phyloP scores from a whole-genome alignment of 352 stramenopile species.

The Phytopythium litorale region DNA sequence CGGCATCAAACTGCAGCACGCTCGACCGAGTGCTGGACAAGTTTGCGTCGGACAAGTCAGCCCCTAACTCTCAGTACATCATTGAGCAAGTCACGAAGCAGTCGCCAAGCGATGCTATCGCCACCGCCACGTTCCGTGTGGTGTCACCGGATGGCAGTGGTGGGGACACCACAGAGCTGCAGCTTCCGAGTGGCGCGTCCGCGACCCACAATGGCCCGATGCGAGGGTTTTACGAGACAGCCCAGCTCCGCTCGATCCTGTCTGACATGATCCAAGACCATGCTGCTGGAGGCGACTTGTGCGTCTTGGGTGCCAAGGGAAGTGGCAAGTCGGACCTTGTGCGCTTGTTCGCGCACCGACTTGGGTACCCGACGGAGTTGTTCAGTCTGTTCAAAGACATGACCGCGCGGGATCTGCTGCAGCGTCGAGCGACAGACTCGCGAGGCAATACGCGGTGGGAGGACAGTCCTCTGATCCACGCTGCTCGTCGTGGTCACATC shows the following conservation, averaged over 20 bases:
- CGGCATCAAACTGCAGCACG: conserved; percentile 38
- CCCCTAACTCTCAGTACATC: conserved; percentile 13
- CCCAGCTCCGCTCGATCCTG: conserved; percentile 41
- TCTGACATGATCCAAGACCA: conserved; percentile 81
- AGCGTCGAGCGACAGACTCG: conserved; percentile 84
- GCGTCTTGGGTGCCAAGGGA: conserved; percentile 76
- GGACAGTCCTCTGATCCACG: conserved; percentile 89
- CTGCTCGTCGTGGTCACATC: conserved; percentile 78
- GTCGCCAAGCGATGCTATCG: conserved; percentile 11
- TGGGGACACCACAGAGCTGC: conserved; percentile 11
- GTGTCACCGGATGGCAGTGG: not conserved
- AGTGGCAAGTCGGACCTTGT: conserved; percentile 80
- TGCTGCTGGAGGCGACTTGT: conserved; percentile 68
- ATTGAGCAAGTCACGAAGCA: conserved; percentile 33
- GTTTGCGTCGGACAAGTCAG: not conserved
- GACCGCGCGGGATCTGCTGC: conserved; percentile 90
- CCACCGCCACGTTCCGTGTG: conserved; percentile 19
- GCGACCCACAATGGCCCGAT: conserved; percentile 19
- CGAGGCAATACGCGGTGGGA: conserved; percentile 91
- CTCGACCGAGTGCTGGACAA: conserved; percentile 48
- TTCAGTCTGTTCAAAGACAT: conserved; percentile 95
- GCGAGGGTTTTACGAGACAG: conserved; percentile 58
- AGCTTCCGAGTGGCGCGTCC: conserved; percentile 42
- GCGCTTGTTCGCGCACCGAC: conserved; percentile 53
- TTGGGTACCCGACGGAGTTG: conserved; percentile 86